These are phyloP conservation scores for Nemania serpens DNA, from an alignment of 2,329 filamentous ascomycete species.

Conservation along the genomic window DNA sequence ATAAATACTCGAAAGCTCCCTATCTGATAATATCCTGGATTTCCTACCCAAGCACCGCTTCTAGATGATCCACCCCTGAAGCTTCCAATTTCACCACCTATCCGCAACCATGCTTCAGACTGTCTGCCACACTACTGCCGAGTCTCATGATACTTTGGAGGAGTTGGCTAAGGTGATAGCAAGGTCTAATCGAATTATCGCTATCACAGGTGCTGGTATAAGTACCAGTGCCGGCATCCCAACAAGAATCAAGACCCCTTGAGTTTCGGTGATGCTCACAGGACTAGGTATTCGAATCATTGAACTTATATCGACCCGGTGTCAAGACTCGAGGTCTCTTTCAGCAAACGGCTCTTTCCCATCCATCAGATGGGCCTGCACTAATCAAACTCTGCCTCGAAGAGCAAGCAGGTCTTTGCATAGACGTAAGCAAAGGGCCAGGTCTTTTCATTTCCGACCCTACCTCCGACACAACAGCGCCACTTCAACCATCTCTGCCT, in stretches of 20 bases:
- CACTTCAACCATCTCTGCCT: too few relatives aligned
- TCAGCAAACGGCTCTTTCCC: too few relatives aligned
- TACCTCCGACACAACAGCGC: too few relatives aligned
- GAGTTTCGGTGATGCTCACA: too few relatives aligned
- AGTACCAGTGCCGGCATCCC: slow-evolving; percentile 13
- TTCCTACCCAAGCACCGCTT: slow-evolving; percentile 13
- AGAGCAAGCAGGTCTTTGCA: too few relatives aligned
- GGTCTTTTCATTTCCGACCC: too few relatives aligned
- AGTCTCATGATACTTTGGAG: slow-evolving; percentile 8
- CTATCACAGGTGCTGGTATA: slow-evolving; percentile 12
- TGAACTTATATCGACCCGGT: too few relatives aligned
- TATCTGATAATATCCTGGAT: slow-evolving; percentile 14
- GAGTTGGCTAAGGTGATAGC: slow-evolving; percentile 14
- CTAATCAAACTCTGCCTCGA: too few relatives aligned
- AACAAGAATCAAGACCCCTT: slow-evolving; percentile 4
- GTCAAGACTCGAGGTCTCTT: too few relatives aligned
- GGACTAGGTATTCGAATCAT: too few relatives aligned
- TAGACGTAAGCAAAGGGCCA: too few relatives aligned
- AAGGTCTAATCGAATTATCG: slow-evolving; percentile 10
- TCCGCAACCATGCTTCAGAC: slow-evolving; percentile 7
- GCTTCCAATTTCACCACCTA: slow-evolving; percentile 11
- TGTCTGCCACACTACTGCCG: slow-evolving; percentile 12
- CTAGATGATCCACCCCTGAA: slow-evolving; percentile 13
- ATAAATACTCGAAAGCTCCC: slow-evolving; percentile 15
- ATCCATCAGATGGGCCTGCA: too few relatives aligned